phyloP scores from a whole-genome alignment of 2,329 filamentous ascomycete species.

The Phialophora chinensis region DNA sequence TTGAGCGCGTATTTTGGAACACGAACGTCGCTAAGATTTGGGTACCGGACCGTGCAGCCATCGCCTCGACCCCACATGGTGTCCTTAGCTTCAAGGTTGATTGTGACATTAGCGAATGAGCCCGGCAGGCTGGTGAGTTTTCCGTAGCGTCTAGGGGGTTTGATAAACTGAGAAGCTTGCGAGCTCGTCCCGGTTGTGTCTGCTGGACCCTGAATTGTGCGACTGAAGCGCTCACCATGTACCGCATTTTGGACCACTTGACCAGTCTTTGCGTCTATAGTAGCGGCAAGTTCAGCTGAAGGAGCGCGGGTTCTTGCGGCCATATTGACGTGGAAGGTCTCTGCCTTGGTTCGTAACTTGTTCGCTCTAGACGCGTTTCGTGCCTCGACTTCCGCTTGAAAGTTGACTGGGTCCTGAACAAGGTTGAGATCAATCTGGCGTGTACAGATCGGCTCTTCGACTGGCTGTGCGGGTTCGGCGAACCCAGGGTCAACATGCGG shows the following conservation, averaged over 20 bases:
- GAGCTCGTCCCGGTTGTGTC: constrained; percentile 26
- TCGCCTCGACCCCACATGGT: constrained; percentile 78
- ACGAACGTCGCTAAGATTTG: constrained; percentile 66
- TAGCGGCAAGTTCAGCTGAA: constrained; percentile 46
- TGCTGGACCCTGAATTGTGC: constrained; percentile 17
- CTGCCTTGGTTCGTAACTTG: constrained; percentile 34
- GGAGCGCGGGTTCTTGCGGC: constrained; percentile 14
- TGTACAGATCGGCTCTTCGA: constrained; percentile 40
- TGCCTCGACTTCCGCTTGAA: constrained; percentile 33
- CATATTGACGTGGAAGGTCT: constrained; percentile 33
- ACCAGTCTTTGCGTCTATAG: constrained; percentile 52
- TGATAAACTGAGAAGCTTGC: constrained; percentile 41
- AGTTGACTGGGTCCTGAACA: constrained; percentile 33
- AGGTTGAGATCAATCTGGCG: constrained; percentile 49
- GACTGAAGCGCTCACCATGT: constrained; percentile 36
- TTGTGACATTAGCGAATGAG: constrained; percentile 67
- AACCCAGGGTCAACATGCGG: constrained; percentile 34
- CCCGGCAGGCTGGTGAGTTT: constrained; percentile 68
- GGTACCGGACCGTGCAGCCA: constrained; percentile 71
- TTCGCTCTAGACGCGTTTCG: constrained; percentile 35
- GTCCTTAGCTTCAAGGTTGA: constrained; percentile 70
- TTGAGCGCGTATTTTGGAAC: constrained; percentile 84
- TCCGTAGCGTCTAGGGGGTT: constrained; percentile 60
- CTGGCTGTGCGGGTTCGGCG: constrained; percentile 38
- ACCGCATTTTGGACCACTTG: constrained; percentile 38